Base-by-base conservation (phyloP, 768 basidiomycete species). In the Termitomyces sp. region DNA sequence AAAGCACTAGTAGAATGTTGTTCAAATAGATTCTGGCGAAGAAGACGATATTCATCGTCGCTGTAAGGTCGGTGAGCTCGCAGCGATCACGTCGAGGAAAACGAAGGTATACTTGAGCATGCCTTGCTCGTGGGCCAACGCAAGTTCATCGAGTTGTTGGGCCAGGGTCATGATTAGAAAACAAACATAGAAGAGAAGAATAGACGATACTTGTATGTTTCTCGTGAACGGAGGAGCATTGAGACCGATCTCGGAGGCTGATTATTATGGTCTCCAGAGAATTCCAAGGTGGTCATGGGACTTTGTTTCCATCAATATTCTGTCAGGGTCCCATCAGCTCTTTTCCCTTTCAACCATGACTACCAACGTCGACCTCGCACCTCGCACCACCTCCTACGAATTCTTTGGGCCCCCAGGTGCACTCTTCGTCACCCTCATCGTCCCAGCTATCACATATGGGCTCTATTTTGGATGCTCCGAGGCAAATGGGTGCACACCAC, bases 351-450 rank as follows among this genome's bases (percentile, higher is more conserved):
- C 37, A 45, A 64, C 60, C 64, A 71, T 72, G 69, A 55, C 63
- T 34, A 62, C 47, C 55, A 59, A 54, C 55, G 30, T 51, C 55
- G 58, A 61, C 40, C 72, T 87, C 63, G 90, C 90, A 60, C 90
- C 90, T 0, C 78, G 77, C 50, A 88, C 92, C 34, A 83, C 74
- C 0, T 67, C 74, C 42, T 93, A 87, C 69, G 93, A 95, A 65
- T 95, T 95, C 65, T 66, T 90, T 44, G 92, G 92, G 0, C 90
- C 91, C 3, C 81, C 79, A 4, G 92, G 92, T 3, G 89, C 93
- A 0, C 63, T 87, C 45, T 73, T 83, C 55, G 78, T 95, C 61
- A 81, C 84, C 2, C 49, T 91, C 41, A 79, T 79, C 14, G 87
- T 93, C 11, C 92, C 93, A 5, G 63, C 80, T 63, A 69, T 83